A percentile compares a stretch with the other conserved stretches of the same genome.
These are phyloP conservation scores for Linum tenue DNA, from an alignment of 345 rosid genomes.

Conservation along the genomic window DNA sequence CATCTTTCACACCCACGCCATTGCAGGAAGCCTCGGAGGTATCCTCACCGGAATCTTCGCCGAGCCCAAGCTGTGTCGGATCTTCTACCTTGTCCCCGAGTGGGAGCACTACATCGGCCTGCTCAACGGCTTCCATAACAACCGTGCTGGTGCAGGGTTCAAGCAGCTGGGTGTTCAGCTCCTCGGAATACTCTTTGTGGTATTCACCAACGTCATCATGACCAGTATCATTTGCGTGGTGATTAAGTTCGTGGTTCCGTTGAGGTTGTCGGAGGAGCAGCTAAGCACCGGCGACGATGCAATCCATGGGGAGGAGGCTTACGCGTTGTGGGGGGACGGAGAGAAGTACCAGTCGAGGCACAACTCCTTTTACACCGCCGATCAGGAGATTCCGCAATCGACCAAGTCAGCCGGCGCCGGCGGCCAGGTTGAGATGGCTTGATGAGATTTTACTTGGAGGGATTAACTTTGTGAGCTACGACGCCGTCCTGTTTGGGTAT, in stretches of 20 bases:
- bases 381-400: no score
- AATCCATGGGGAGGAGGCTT: background rate
- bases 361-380: no score
- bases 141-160: background rate
- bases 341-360: background rate
- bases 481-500: no score
- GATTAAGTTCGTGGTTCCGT: background rate
- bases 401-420: no score
- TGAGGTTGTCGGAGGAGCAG: slow-evolving; percentile 3
- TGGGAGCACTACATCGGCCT: slow-evolving; percentile 3
- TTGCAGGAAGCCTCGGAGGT: slow-evolving; percentile 35
- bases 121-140: background rate
- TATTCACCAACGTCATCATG: background rate
- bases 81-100: slow-evolving; percentile 12
- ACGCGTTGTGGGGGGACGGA: background rate
- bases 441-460: no score
- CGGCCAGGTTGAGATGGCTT: no score
- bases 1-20: slow-evolving; percentile 35
- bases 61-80: slow-evolving; percentile 27
- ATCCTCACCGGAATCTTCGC: slow-evolving; percentile 30
- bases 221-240: background rate
- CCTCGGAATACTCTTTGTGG: background rate
- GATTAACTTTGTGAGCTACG: no score
- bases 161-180: background rate
- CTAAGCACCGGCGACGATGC: background rate